Evolutionary conservation across 2,329 filamentous ascomycete genomes (phyloP).

Genomic region (Colletotrichum scovillei): DNA sequence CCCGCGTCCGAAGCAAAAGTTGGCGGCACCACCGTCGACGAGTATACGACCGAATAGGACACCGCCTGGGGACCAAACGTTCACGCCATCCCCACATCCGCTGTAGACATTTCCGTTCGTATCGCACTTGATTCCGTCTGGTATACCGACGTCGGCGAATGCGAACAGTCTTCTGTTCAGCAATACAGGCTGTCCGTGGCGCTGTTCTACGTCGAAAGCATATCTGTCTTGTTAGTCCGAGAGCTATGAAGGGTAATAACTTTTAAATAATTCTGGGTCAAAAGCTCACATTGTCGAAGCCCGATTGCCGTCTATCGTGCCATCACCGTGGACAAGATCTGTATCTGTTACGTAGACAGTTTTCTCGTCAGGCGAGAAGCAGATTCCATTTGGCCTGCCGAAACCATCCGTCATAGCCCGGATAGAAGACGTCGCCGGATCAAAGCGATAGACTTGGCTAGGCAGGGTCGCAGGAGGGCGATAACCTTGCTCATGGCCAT

Average conservation of each 20-base stretch:
- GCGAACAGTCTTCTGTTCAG: background rate
- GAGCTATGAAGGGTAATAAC: too few relatives aligned
- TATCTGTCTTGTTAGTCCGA: background rate
- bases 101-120: background rate
- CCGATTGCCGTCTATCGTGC: background rate
- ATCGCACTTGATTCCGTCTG: background rate
- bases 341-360: background rate
- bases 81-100: background rate
- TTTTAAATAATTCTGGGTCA: too few relatives aligned
- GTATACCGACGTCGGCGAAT: background rate
- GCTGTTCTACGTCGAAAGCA: background rate
- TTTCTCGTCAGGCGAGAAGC: background rate
- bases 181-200: background rate
- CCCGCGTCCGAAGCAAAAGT: constrained; percentile 58
- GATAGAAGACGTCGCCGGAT: too few relatives aligned
- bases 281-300: background rate
- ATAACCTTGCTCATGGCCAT: background rate
- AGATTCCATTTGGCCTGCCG: background rate
- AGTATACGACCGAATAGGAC: background rate
- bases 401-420: too few relatives aligned
- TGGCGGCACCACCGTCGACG: constrained; percentile 46
- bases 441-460: background rate
- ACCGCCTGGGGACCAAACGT: background rate
- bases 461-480: background rate
- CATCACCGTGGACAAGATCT: background rate